phyloP scores from a whole-genome alignment of 345 rosid species.

The Abelmoschus esculentus region DNA sequence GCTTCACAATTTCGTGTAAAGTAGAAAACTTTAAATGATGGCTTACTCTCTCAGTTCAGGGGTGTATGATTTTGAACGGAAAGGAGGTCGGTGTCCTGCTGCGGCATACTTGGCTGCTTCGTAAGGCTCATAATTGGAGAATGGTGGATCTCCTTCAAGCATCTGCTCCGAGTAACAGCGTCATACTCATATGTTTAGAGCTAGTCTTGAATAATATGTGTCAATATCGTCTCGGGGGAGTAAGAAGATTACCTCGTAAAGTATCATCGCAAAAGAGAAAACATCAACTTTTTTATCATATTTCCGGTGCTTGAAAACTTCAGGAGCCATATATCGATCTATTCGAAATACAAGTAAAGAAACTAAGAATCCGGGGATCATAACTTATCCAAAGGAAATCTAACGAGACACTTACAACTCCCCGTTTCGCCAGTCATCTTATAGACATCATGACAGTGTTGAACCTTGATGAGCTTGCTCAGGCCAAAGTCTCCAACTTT shows the following conservation, averaged over 20 bases:
- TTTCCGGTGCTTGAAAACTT: conserved; percentile 91
- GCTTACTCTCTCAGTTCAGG: conserved; percentile 81
- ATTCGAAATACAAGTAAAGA: conserved; percentile 17
- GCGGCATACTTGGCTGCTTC: conserved; percentile 94
- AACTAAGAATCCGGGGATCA: conserved; percentile 18
- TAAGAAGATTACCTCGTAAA: conserved; percentile 63
- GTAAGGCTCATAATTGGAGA: conserved; percentile 73
- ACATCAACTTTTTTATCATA: conserved; percentile 98
- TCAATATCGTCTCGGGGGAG: neutral
- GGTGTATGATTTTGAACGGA: conserved; percentile 65
- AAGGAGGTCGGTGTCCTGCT: conserved; percentile 80
- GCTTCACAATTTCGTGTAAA: neutral
- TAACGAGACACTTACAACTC: conserved; percentile 63
- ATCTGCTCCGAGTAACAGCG: conserved; percentile 42
- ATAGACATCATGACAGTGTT: conserved; percentile 56
- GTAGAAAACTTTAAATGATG: neutral
- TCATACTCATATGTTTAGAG: conserved; percentile 7
- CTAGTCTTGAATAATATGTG: conserved; percentile 9
- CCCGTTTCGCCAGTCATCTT: conserved; percentile 99
- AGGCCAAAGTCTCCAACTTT: conserved; percentile 54
- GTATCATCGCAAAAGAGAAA: conserved; percentile 95
- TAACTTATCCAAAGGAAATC: conserved; percentile 2
- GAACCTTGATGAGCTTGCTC: conserved; percentile 5
- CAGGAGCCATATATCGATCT: conserved; percentile 99
- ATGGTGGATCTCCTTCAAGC: conserved; percentile 96